phyloP scores from a whole-genome alignment of 495 filamentous ascomycete species.

The Lepraria neglecta region DNA sequence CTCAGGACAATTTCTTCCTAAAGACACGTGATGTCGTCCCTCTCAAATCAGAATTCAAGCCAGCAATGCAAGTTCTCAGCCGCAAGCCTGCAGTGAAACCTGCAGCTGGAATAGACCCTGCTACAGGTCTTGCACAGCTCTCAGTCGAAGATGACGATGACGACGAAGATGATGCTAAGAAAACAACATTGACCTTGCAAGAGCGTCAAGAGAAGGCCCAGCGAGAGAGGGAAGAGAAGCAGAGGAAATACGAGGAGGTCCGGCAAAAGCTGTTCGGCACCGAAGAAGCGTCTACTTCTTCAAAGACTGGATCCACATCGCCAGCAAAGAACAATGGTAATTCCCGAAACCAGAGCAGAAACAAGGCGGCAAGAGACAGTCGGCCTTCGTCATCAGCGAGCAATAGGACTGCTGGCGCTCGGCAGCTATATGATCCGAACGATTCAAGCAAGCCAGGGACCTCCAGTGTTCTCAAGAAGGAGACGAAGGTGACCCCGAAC shows the following conservation, averaged over 20 bases:
- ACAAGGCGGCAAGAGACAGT: constrained; percentile 35
- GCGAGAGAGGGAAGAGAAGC: constrained; percentile 77
- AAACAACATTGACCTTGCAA: constrained; percentile 55
- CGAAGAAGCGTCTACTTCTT: constrained; percentile 39
- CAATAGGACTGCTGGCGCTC: constrained; percentile 29
- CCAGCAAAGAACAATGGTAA: constrained; percentile 39
- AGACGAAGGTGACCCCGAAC: constrained; percentile 40
- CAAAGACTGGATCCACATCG: constrained; percentile 48
- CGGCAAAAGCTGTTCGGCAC: constrained; percentile 77
- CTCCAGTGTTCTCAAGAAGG: constrained; percentile 48
- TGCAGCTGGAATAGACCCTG: constrained; percentile 42
- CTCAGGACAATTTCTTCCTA: constrained; percentile 67
- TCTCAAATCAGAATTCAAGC: constrained; percentile 75
- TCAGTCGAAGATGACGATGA: constrained; percentile 57
- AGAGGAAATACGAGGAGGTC: constrained; percentile 78
- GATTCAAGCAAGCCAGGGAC: constrained; percentile 56
- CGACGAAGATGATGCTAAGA: constrained; percentile 57
- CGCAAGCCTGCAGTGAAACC: constrained; percentile 61
- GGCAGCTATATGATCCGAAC: constrained; percentile 68
- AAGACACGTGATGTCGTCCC: constrained; percentile 60
- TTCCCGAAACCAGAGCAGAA: constrained; percentile 30
- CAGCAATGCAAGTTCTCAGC: constrained; percentile 72
- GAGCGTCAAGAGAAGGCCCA: constrained; percentile 67
- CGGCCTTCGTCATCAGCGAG: constrained; percentile 44
- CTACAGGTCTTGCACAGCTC: constrained; percentile 52